Base-by-base conservation (phyloP, 495 filamentous ascomycete genomes). In the Parmelia sp. region DNA sequence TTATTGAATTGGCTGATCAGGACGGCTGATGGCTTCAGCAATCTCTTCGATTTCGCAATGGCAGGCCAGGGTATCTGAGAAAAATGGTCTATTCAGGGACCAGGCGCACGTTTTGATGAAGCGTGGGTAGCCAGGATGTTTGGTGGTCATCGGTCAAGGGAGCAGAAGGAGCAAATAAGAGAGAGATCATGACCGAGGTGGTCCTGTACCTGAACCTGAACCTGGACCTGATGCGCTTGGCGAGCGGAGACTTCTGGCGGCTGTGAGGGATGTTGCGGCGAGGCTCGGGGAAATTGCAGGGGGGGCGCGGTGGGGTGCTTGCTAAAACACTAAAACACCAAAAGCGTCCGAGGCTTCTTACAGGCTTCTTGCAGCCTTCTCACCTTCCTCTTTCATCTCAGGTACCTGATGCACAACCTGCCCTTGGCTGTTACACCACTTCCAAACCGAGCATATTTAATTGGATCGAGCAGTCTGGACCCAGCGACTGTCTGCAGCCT, bases 281-380 rank as follows among this genome's bases (percentile, higher is more conserved):
- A n/a, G 42, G 27, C 61, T 63, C 49, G 61, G 61, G 61, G 61
- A 63, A 57, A 63, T 63, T 63, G 61, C 51, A 57, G 61, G 61
- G 53, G 53, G 58, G 36, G 23, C 29, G 45, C 45, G 14, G 45
- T 21, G n/a, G 45, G 45, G 45, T 44, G 12, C 39, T 7, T 3
- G 8, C 39, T 37, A 6, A 15, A 15, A 15, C 12, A 9, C 39
- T 11, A 3, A n/a, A n/a, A n/a, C n/a, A n/a, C n/a, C 39, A 42
- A 42, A 42, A 53, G 33, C 44, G 44, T n/a, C 29, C 31, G 25
- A n/a, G 25, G 45, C 19, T 40, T n/a, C 39, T 40, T 40, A 10
- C 15, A 40, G 37, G 37, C 25, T 6, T 21, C 40, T 19, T 15
- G 21, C n/a, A 7, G 25, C 1, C 25, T 14, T 61, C n/a, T 14